Conservation (phyloP, 768 basidiomycete species). For the Trametes cubensis region DNA sequence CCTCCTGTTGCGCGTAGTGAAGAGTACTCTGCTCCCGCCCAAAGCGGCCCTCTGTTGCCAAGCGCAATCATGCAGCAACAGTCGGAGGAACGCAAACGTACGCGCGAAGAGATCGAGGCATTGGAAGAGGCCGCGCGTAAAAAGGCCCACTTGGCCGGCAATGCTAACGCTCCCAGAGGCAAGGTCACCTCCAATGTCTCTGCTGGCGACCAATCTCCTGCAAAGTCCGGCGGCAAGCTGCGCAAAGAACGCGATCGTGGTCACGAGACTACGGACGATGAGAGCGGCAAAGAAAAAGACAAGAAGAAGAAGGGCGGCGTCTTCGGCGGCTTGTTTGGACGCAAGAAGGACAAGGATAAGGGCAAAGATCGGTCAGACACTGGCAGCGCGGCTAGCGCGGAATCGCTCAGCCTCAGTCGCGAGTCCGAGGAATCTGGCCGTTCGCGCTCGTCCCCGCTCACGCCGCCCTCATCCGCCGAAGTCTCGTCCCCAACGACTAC, state of each 20-base stretch:
- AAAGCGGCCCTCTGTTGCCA: slow-evolving; percentile 36
- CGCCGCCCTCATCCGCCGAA: slow-evolving; percentile 27
- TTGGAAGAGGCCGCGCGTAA: slow-evolving; percentile 49
- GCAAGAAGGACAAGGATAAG: slow-evolving; percentile 77
- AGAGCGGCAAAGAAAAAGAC: slow-evolving; percentile 48
- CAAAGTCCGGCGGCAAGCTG: slow-evolving; percentile 36
- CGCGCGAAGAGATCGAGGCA: slow-evolving; percentile 51
- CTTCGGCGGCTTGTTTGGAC: slow-evolving; percentile 73
- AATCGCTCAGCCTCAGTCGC: slow-evolving; percentile 37
- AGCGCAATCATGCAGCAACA: slow-evolving; percentile 48
- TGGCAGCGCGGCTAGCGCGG: slow-evolving; percentile 52
- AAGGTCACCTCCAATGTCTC: slow-evolving; percentile 19
- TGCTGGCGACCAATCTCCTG: slow-evolving; percentile 2
- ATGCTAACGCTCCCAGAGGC: slow-evolving; percentile 7
- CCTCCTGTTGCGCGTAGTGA: slow-evolving; percentile 71
- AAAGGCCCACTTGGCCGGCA: slow-evolving; percentile 42
- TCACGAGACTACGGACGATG: slow-evolving; percentile 43
- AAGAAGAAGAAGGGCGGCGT: slow-evolving; percentile 71
- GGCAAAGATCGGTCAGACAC: slow-evolving; percentile 56
- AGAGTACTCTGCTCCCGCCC: slow-evolving; percentile 32
- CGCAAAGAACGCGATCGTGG: slow-evolving; percentile 46
- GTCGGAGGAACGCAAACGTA: slow-evolving; percentile 57
- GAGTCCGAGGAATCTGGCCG: slow-evolving; percentile 68
- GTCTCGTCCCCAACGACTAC: slow-evolving; percentile 55
- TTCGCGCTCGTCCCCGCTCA: slow-evolving; percentile 39